Conservation (phyloP, 805 yeast genomes). For the Metschnikowia hibisci region DNA sequence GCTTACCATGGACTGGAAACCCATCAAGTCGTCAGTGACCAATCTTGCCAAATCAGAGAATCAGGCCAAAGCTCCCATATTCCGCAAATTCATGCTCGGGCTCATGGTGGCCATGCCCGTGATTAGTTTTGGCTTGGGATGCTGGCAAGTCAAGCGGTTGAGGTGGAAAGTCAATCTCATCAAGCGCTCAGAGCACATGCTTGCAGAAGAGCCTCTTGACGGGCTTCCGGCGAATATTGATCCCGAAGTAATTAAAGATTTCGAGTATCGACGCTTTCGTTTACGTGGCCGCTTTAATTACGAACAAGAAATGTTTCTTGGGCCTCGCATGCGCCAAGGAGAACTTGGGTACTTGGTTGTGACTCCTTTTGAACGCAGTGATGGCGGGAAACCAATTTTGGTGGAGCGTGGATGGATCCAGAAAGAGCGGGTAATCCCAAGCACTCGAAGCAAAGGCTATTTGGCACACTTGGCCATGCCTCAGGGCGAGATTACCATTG, state of each 20-base stretch:
- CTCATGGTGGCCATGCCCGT: constrained; percentile 74
- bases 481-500: constrained; percentile 63
- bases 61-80: constrained; percentile 33
- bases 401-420: constrained; percentile 92
- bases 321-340: constrained; percentile 73
- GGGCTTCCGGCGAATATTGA: constrained; percentile 60
- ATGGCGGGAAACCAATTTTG: constrained; percentile 72
- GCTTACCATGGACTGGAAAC: constrained; percentile 81
- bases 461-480: constrained; percentile 73
- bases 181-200: constrained; percentile 75
- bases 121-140: constrained; percentile 77
- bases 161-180: constrained; percentile 86
- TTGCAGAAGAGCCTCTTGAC: constrained; percentile 68
- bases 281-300: constrained; percentile 78
- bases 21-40: constrained; percentile 50
- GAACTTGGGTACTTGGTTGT: constrained; percentile 73
- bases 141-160: constrained; percentile 87
- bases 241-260: constrained; percentile 62
- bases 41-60: constrained; percentile 37
- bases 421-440: constrained; percentile 60
- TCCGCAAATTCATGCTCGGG: constrained; percentile 41
- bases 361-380: constrained; percentile 74
- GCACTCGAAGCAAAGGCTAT: constrained; percentile 41
- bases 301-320: constrained; percentile 83
- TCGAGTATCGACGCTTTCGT: constrained; percentile 79